Evolutionary conservation across 768 basidiomycete genomes (phyloP).

Genomic region (Psilocybe sp.): DNA sequence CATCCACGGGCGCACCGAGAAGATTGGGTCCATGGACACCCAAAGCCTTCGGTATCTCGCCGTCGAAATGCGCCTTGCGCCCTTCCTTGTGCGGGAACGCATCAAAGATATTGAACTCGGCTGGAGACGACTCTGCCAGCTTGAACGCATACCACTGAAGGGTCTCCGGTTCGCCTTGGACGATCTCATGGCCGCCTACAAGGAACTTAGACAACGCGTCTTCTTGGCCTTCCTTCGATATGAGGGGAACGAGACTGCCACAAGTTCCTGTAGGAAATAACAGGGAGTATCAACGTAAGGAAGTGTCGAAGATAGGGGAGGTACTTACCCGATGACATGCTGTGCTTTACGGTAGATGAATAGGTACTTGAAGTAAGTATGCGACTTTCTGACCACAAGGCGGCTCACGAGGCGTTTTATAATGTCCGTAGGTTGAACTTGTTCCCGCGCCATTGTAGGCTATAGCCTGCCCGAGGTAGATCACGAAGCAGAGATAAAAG

Average conservation of each 20-base stretch:
- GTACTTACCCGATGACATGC: no score
- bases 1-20: slow-evolving; percentile 23
- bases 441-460: no score
- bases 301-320: neutral
- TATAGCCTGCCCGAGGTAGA: no score
- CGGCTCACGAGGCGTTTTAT: no score
- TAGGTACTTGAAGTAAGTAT: no score
- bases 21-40: slow-evolving; percentile 27
- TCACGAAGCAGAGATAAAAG: no score
- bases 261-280: neutral
- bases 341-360: no score
- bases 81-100: slow-evolving; percentile 33
- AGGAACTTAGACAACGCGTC: slow-evolving; percentile 27
- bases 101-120: slow-evolving; percentile 36
- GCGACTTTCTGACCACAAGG: no score
- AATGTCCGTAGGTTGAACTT: no score
- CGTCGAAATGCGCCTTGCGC: slow-evolving; percentile 30
- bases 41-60: slow-evolving; percentile 33
- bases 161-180: slow-evolving; percentile 31
- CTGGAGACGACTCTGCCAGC: slow-evolving; percentile 17
- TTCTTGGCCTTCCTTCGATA: slow-evolving; percentile 10
- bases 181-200: slow-evolving; percentile 22
- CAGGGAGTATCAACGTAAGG: neutral
- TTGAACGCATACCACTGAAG: slow-evolving; percentile 37
- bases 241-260: slow-evolving; percentile 9